These are phyloP conservation scores for Jatropha multifida DNA, from an alignment of 441 rosid genomes.

Conservation along the genomic window DNA sequence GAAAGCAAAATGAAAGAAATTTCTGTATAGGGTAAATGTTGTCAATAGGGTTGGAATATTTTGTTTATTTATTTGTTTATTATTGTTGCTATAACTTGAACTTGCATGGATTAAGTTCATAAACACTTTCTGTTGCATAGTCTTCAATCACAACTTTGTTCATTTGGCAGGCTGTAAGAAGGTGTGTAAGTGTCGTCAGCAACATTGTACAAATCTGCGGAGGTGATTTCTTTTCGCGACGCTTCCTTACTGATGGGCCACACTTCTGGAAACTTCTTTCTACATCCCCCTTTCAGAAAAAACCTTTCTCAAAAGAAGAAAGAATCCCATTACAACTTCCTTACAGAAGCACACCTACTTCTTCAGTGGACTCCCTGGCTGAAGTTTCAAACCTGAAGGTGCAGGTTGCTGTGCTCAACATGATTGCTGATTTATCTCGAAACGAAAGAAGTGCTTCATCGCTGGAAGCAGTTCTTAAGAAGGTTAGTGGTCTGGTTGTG, in stretches of 20 bases:
- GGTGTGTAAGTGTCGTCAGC: conserved; percentile 59
- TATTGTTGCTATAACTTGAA: background rate
- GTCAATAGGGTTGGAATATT: background rate
- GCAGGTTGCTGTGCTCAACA: conserved; percentile 71
- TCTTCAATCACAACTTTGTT: conserved; percentile 7
- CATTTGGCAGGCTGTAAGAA: conserved; percentile 57
- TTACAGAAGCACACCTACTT: conserved; percentile 45
- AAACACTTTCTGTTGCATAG: background rate
- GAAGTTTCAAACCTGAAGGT: conserved; percentile 80
- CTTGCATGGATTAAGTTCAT: too few species aligned
- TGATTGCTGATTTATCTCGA: conserved; percentile 69
- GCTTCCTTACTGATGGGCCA: conserved; percentile 69
- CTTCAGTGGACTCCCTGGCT: conserved; percentile 53
- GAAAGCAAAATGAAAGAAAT: background rate
- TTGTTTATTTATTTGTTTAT: background rate
- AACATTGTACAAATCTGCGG: conserved; percentile 66
- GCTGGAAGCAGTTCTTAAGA: conserved; percentile 69
- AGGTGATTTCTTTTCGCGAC: conserved; percentile 95
- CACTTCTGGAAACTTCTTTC: conserved; percentile 86
- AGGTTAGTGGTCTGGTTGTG: conserved; percentile 76
- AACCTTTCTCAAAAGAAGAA: conserved; percentile 47
- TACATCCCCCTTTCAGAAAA: conserved; percentile 61
- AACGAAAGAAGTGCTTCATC: conserved; percentile 71
- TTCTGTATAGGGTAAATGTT: background rate
- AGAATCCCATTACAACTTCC: conserved; percentile 65